Conservation (phyloP, 345 rosid genomes). For the Arabis alpina region DNA sequence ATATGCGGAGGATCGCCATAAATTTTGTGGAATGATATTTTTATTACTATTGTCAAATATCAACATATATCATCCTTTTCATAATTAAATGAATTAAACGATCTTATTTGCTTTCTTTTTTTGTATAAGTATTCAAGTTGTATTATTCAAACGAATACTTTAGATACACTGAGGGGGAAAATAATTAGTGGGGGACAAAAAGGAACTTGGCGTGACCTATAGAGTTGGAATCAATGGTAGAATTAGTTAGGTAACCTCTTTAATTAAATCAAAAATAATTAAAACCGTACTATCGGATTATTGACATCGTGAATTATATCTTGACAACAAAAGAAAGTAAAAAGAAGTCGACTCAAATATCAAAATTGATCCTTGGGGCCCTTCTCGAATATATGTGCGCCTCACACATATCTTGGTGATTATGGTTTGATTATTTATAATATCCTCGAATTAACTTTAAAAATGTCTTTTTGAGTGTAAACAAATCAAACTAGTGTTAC, state of each 20-base stretch:
- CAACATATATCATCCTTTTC: no score
- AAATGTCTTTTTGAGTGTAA: not conserved
- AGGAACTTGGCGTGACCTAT: slow-evolving; percentile 7
- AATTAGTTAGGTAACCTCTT: slow-evolving; percentile 12
- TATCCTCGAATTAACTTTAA: slow-evolving; percentile 7
- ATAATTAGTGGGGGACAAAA: slow-evolving; percentile 36
- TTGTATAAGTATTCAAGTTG: not conserved
- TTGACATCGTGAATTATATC: not conserved
- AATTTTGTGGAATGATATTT: no score
- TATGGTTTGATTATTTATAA: slow-evolving; percentile 5
- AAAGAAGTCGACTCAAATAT: slow-evolving; percentile 24
- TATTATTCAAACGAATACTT: slow-evolving; percentile 11
- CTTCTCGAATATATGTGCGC: slow-evolving; percentile 9
- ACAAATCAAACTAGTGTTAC: not conserved
- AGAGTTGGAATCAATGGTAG: slow-evolving; percentile 16
- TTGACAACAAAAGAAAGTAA: not conserved
- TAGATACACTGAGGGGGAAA: not conserved
- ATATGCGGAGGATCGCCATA: no score
- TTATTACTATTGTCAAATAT: no score
- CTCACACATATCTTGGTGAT: slow-evolving; percentile 9
- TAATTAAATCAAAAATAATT: not conserved
- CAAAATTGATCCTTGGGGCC: slow-evolving; percentile 17
- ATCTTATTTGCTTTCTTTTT: no score
- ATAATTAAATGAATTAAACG: no score
- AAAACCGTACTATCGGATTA: not conserved